Percentiles rank a stretch among this genome's conserved stretches.
phyloP scores from a whole-genome alignment of 73 alveolate species.

The Blepharisma stoltei region DNA sequence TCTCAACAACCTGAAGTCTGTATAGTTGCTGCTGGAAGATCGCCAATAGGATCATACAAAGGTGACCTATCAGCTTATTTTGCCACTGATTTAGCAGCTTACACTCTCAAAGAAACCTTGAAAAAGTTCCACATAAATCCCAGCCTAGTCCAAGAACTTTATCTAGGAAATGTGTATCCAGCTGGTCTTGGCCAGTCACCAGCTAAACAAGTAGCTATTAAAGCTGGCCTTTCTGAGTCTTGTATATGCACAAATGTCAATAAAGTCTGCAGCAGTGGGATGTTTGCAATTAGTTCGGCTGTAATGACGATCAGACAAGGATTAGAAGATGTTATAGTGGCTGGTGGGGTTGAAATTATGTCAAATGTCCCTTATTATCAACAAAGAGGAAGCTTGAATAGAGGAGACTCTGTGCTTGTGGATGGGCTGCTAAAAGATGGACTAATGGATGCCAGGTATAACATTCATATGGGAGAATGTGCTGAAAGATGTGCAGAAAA shows the following conservation, averaged over 20 bases:
- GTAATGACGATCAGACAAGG: slow-evolving; percentile 77
- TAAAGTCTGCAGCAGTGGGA: slow-evolving; percentile 70
- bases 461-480: slow-evolving; percentile 63
- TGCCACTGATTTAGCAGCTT: slow-evolving; percentile 31
- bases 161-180: slow-evolving; percentile 26
- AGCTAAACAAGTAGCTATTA: slow-evolving; percentile 27
- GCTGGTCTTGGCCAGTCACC: slow-evolving; percentile 26
- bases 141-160: background rate
- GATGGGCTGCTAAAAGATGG: slow-evolving; percentile 29
- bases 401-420: slow-evolving; percentile 10
- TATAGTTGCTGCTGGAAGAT: slow-evolving; percentile 15
- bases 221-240: slow-evolving; percentile 26
- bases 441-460: slow-evolving; percentile 24
- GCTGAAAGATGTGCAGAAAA: slow-evolving; percentile 65
- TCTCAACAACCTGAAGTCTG: slow-evolving; percentile 5
- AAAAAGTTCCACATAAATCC: background rate
- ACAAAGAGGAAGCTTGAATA: background rate
- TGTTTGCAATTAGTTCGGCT: slow-evolving; percentile 78
- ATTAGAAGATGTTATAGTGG: slow-evolving; percentile 58
- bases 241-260: slow-evolving; percentile 21
- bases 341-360: slow-evolving; percentile 89
- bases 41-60: slow-evolving; percentile 3
- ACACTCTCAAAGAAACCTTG: slow-evolving; percentile 7
- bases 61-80: slow-evolving; percentile 23
- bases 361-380: slow-evolving; percentile 78